phyloP scores from a whole-genome alignment of 345 rosid genomes.

The Iberis pinnata region DNA sequence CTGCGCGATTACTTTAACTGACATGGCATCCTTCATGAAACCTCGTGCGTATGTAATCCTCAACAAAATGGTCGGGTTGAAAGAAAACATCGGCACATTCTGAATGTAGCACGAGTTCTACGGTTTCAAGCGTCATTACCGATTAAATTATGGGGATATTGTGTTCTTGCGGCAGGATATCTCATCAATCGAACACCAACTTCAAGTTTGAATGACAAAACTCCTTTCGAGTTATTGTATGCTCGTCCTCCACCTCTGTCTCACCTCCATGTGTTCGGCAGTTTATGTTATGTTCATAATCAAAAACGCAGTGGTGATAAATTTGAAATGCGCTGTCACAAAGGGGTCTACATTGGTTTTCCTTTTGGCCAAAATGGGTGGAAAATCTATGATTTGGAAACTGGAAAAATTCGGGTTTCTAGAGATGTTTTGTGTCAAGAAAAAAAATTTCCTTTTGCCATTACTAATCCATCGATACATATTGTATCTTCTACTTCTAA shows the following conservation, averaged over 20 bases:
- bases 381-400: neutral
- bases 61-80: neutral
- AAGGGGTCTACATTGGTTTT: neutral
- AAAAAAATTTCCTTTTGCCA: too few species aligned
- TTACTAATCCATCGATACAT: too few species aligned
- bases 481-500: too few species aligned
- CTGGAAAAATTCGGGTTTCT: neutral
- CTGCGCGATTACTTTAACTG: neutral
- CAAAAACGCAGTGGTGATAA: neutral
- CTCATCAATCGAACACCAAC: neutral
- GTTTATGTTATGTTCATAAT: neutral
- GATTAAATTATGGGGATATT: neutral
- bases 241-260: neutral
- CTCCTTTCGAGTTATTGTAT: neutral
- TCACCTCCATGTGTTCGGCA: neutral
- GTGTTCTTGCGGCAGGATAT: neutral
- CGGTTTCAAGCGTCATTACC: neutral
- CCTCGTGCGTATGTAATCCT: neutral
- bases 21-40: neutral
- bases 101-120: neutral
- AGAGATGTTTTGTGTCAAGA: too few species aligned
- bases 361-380: neutral
- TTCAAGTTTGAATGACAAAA: rapidly evolving
- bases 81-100: too few species aligned
- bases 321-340: neutral